phyloP scores from a whole-genome alignment of 345 rosid species.

The Zanthoxylum bungeanum region DNA sequence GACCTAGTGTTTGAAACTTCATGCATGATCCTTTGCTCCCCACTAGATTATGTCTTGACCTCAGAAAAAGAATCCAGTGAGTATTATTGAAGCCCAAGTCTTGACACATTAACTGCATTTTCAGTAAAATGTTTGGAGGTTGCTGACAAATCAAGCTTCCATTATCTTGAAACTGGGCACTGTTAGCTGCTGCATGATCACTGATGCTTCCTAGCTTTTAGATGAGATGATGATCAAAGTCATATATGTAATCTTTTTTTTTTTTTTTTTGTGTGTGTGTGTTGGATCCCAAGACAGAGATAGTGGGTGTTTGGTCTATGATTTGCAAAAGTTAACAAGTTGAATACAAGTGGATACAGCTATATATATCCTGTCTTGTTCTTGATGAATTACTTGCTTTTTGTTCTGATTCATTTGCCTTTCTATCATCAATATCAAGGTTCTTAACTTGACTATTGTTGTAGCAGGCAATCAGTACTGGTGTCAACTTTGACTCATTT shows the following conservation, averaged over 20 bases:
- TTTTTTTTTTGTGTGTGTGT: too few species aligned
- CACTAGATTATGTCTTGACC: slow-evolving; percentile 44
- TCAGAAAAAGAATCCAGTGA: slow-evolving; percentile 42
- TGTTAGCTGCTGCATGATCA: too few species aligned
- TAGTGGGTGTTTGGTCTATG: slow-evolving; percentile 65
- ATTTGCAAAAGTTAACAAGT: slow-evolving; percentile 57
- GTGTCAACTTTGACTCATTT: slow-evolving; percentile 43
- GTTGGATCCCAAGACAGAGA: slow-evolving; percentile 59
- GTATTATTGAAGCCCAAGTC: slow-evolving; percentile 6
- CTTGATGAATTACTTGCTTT: slow-evolving; percentile 49
- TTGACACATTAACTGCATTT: slow-evolving; percentile 35
- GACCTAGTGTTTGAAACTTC: slow-evolving; percentile 36
- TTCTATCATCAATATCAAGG: slow-evolving; percentile 57
- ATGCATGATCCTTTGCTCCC: slow-evolving; percentile 39
- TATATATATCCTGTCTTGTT: slow-evolving; percentile 40
- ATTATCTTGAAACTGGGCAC: slow-evolving; percentile 19
- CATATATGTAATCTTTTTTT: slow-evolving; percentile 13
- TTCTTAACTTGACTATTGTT: too few species aligned
- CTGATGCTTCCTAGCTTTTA: too few species aligned
- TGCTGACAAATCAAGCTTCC: slow-evolving; percentile 48
- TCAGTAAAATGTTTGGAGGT: slow-evolving; percentile 38
- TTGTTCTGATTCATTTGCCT: slow-evolving; percentile 87
- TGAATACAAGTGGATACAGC: slow-evolving; percentile 67
- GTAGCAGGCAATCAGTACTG: neutral
- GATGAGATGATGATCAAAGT: too few species aligned